Percentiles rank a stretch among this genome's conserved stretches.
Evolutionary conservation across 2,329 filamentous ascomycete genomes (phyloP).

Genomic region (Ophiobolus disseminans): DNA sequence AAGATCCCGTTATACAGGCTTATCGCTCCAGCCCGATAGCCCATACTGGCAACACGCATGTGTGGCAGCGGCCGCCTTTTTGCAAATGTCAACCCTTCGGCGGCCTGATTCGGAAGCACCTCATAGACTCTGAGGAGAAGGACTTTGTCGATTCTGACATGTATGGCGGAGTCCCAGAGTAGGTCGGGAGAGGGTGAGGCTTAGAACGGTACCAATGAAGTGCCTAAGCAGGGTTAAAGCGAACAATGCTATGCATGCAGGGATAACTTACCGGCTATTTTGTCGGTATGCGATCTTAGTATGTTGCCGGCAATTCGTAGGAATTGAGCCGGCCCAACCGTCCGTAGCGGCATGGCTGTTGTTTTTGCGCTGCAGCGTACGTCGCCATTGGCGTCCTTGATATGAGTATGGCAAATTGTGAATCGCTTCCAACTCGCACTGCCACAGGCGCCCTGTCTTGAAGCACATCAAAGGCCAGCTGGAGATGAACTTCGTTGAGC

Average conservation of each 20-base stretch:
- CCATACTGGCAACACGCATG: neutral
- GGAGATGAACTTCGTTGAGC: neutral
- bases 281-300: neutral
- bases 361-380: neutral
- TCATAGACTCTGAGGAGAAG: neutral
- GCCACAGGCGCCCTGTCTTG: neutral
- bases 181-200: neutral
- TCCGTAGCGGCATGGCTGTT: neutral
- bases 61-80: conserved; percentile 6
- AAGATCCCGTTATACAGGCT: neutral
- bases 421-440: neutral
- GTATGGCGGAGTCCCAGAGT: neutral
- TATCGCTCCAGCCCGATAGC: neutral
- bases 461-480: neutral
- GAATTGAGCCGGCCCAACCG: neutral
- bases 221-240: neutral
- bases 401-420: neutral
- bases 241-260: neutral
- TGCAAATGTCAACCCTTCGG: conserved; percentile 13
- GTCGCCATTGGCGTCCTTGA: neutral
- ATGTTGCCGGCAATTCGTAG: neutral
- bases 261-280: neutral
- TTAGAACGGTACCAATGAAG: neutral
- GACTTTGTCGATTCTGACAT: neutral
- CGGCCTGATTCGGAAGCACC: neutral